Base-by-base conservation (phyloP, 2,329 filamentous ascomycete genomes). In the Colletotrichum chlorophyti region DNA sequence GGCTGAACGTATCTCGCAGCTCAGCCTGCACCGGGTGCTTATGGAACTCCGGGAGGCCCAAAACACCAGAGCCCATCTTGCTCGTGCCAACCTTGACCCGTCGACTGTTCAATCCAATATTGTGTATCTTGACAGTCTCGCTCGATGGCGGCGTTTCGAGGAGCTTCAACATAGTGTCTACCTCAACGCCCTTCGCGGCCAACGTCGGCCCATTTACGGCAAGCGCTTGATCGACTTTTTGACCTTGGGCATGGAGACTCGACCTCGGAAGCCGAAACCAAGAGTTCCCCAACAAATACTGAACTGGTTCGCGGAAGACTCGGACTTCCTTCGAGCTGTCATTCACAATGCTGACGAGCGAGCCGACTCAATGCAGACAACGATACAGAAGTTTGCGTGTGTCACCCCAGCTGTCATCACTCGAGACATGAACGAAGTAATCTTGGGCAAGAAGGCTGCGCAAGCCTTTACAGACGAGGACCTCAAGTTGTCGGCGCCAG, bases 341-440 rank as follows among this genome's bases (percentile, higher is more conserved):
- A 85, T 95, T n/a, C 85, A 88, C 15, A 92, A 88, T 0, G 72
- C 96, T 1, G 83, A 89, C 35, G 83, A 91, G 66, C 88, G 93
- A 21, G 88, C 93, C 2, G 83, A 86, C 48, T 79, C 81, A 12
- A 81, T 96, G 74, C 88, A 94, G 66, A 86, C 85, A 0, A 87
- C 84, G 3, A 88, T 99, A 50, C 87, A 90, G 63, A 91, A 94
- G 69, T 99, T 97, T 68, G 91, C 91, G 1, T 99, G 94, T 66
- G 87, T 97, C 29, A 98, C 95, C 0, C 95, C 95, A 2, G 88
- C 91, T 1, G 94, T 92, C 11, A 87, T 96, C 4, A 92, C 93
- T 0, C 85, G 89, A 26, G 92, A 96, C 63, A 80, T 96, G 66
- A 85, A 86, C 15, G 80, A 83, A 24, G 79, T 93, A 21, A 71